Base-by-base conservation (phyloP, 169 alveolate species). In the Plasmodium knowlesi region DNA sequence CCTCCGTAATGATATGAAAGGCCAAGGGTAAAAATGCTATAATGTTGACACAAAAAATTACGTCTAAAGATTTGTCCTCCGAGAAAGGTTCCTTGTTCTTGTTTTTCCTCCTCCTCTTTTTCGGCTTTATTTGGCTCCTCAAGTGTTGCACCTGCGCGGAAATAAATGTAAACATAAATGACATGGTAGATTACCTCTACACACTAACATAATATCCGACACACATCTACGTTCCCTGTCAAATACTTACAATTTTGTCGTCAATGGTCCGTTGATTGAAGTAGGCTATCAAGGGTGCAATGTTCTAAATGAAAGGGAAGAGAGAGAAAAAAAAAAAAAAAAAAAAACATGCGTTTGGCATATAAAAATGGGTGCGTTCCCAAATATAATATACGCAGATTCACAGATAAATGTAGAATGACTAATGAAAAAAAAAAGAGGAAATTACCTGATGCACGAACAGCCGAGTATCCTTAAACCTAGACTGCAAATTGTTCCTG, bases 1-100 rank as follows among this genome's bases (percentile, higher is more conserved):
- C 53, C 16, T 5, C 53, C 16, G 2, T 9, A 43, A 9, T 9
- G 12, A 8, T 6, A 43, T 16, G 16, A 43, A 28, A 57, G 9
- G 71, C 34, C 5, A 41, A 82, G 22, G 67, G 22, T 32, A 32
- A 82, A 3, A 82, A 3, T 22, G 30, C 30, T 16, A n/a, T 19
- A 12, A 53, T 46, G 41, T 3, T n/a, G 25, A 32, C 14, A 12
- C 43, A 12, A 43, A 34, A 46, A 73, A 72, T 85, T 85, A 85
- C 93, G 39, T 85, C 93, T 2, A 76, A 12, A 50, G 93, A n/a
- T 74, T 85, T 85, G n/a, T 89, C 94, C 25, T 89, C 94, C 12
- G 81, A 53, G 70, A 79, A 89, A 34, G 76, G 30, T 2, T 89
- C 94, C 54, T 80, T 80, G 73, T 61, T 89, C 54, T 89, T 89